phyloP scores from a whole-genome alignment of 1,139 yeast genomes.

The Lodderomyces oxycetoniae region DNA sequence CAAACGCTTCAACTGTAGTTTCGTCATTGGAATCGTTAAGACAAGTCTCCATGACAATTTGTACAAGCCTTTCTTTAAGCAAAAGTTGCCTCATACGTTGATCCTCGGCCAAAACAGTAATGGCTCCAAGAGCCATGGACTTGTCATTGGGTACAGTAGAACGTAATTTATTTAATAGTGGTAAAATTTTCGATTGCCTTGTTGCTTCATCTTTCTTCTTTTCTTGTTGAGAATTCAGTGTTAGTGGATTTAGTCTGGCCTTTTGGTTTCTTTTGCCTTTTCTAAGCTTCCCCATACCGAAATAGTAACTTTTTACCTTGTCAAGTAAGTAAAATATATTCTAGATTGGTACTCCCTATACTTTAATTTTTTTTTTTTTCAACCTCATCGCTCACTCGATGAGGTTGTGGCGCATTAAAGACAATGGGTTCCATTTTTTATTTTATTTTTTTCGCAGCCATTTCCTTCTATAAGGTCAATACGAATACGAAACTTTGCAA shows the following conservation, averaged over 20 bases:
- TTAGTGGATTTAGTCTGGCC: slow-evolving; percentile 49
- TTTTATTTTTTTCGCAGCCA: too few relatives aligned
- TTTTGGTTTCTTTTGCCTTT: slow-evolving; percentile 60
- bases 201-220: slow-evolving; percentile 42
- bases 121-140: slow-evolving; percentile 72
- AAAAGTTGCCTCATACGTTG: slow-evolving; percentile 55
- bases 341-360: too few relatives aligned
- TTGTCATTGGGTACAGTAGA: slow-evolving; percentile 68
- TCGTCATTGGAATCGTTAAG: slow-evolving; percentile 68
- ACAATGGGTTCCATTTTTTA: too few relatives aligned
- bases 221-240: slow-evolving; percentile 16
- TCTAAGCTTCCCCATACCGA: slow-evolving; percentile 79
- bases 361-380: too few relatives aligned
- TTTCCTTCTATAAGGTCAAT: too few relatives aligned
- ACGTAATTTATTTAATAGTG: slow-evolving; percentile 61
- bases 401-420: too few relatives aligned
- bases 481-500: too few relatives aligned
- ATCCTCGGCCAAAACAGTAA: slow-evolving; percentile 69
- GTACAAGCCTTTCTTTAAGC: slow-evolving; percentile 66
- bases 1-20: slow-evolving; percentile 73
- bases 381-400: too few relatives aligned
- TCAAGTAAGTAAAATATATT: too few relatives aligned
- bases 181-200: slow-evolving; percentile 56
- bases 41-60: slow-evolving; percentile 57
- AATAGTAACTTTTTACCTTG: too few relatives aligned